Conservation (phyloP, 176 grass and related monocot genomes). For the Triticum monococcum region DNA sequence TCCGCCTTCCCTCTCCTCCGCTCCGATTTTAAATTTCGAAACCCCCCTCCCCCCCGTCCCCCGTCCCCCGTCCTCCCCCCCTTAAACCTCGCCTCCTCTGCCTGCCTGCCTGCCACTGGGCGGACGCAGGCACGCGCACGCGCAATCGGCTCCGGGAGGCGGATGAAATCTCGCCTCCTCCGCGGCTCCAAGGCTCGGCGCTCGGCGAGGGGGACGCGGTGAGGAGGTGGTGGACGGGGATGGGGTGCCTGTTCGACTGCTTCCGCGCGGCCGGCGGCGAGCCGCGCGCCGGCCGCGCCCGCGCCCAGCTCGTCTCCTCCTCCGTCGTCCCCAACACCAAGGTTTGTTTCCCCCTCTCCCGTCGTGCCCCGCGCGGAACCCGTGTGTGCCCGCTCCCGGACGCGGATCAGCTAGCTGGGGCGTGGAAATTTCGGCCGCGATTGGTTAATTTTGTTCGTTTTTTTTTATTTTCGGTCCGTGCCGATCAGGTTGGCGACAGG, state of each 20-base stretch:
- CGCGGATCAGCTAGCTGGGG: neutral
- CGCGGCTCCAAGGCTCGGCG: neutral
- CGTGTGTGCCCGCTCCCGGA: neutral
- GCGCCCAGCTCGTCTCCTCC: conserved; percentile 26
- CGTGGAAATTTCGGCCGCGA: neutral
- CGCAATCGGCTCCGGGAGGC: neutral
- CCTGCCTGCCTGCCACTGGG: conserved; percentile 25
- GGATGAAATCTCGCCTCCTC: neutral
- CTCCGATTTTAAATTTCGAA: conserved; percentile 94
- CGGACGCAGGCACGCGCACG: neutral
- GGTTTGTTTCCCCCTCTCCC: conserved; percentile 9
- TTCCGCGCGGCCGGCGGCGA: conserved; percentile 47
- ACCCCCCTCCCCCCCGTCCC: neutral
- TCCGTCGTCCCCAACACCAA: conserved; percentile 41
- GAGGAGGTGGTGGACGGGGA: conserved; percentile 18
- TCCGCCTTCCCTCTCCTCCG: conserved; percentile 21
- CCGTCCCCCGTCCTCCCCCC: no score
- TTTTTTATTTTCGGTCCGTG: neutral
- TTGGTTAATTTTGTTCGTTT: neutral
- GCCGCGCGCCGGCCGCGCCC: conserved; percentile 6
- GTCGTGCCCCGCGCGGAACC: neutral
- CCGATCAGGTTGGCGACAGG: conserved; percentile 24
- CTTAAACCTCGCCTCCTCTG: conserved; percentile 33
- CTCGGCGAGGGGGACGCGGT: neutral
- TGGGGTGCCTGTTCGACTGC: conserved; percentile 81